phyloP scores from a whole-genome alignment of 208 protist genomes.

The Zelonia costaricensis region DNA sequence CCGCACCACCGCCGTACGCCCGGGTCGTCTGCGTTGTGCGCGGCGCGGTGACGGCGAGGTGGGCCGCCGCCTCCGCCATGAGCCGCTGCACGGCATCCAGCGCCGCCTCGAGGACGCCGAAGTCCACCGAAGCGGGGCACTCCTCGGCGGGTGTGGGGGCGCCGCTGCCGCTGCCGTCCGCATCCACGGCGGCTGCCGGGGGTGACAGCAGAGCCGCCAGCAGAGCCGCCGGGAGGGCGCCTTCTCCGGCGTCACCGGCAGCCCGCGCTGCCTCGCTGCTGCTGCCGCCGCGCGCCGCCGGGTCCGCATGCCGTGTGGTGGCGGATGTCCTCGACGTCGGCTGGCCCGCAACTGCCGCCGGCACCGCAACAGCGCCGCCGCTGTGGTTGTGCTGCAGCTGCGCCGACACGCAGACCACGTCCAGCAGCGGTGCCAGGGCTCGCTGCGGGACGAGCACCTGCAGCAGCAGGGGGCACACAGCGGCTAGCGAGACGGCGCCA shows the following conservation, averaged over 20 bases:
- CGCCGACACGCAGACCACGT: constrained; percentile 14
- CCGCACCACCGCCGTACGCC: too few relatives aligned
- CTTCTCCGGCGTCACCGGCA: too few relatives aligned
- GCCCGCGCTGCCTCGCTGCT: too few relatives aligned
- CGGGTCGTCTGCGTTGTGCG: too few relatives aligned
- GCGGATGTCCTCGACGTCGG: background rate
- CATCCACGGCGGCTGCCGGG: too few relatives aligned
- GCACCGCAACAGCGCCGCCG: background rate
- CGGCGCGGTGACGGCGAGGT: constrained; percentile 6
- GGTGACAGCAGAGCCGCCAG: too few relatives aligned
- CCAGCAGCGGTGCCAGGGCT: constrained; percentile 25
- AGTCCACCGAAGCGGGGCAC: constrained; percentile 53
- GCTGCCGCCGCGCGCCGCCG: too few relatives aligned
- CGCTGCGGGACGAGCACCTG: constrained; percentile 40
- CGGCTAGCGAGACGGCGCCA: constrained; percentile 13
- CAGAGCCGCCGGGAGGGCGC: too few relatives aligned
- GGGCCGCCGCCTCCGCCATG: constrained; percentile 41
- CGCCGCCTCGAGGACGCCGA: constrained; percentile 49
- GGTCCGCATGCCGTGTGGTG: too few relatives aligned
- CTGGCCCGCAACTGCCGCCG: background rate
- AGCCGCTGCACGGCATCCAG: constrained; percentile 53
- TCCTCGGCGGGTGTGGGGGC: constrained; percentile 19
- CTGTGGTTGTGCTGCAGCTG: constrained; percentile 3
- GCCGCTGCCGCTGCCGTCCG: constrained; percentile 7
- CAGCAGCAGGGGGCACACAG: constrained; percentile 39